Base-by-base conservation (phyloP, 805 yeast species). In the Pichia nakasei region DNA sequence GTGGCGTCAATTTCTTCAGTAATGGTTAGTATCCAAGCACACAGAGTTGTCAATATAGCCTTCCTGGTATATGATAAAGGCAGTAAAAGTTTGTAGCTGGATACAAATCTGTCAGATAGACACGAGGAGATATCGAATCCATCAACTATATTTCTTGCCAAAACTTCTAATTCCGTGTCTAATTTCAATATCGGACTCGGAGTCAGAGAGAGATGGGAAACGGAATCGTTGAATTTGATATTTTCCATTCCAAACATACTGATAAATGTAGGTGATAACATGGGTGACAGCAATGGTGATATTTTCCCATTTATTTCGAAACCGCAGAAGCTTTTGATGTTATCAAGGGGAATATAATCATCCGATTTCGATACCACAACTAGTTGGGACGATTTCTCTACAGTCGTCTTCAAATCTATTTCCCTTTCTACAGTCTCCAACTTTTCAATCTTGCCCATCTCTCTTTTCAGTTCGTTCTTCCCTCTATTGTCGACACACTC, bases 401-500 rank as follows among this genome's bases (percentile, higher is more conserved):
- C 9, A 24, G 27, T 24, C n/a, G n/a, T n/a, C n/a, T n/a, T n/a
- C n/a, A n/a, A n/a, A n/a, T n/a, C n/a, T n/a, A n/a, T n/a, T 24
- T 24, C 27, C 27, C 12, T 24, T 9, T 24, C 5, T 8, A 11
- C 27, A 6, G 9, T 13, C 3, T 6, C 27, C 4, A 24, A 3
- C 27, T 24, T 24, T 4, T 5, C 27, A 3, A n/a, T 24, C 27
- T 13, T 11, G 1, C 13, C 1, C 27, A 11, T 24, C 27, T 5
- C 4, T 24, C 13, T 24, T 24, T 11, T 3, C 27, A 24, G n/a
- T n/a, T 1, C 27, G 12, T 15, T 12, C 32, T 29, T 29, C 12
- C 13, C 32, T 2, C 6, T 15, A 15, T 15, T 15, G 15, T 29
- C 32, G 7, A 29, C 32, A 45, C 71, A 67, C n/a, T 37, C 45